phyloP scores from a whole-genome alignment of 345 rosid genomes.

The Draba incana region DNA sequence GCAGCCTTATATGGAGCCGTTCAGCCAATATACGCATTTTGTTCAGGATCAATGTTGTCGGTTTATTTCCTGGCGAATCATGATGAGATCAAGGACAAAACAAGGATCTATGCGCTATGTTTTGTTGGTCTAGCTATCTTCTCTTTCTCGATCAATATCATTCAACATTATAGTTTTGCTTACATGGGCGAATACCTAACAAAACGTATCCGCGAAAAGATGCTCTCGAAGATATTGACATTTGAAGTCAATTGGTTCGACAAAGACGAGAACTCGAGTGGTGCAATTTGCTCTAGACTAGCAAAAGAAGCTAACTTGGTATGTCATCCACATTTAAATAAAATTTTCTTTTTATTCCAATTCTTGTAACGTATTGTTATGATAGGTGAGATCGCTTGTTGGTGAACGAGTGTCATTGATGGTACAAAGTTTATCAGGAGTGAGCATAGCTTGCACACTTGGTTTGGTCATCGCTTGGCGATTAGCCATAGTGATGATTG shows the following conservation, averaged over 20 bases:
- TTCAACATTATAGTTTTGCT: constrained; percentile 64
- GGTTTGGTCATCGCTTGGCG: constrained; percentile 64
- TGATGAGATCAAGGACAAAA: constrained; percentile 50
- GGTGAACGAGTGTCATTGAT: constrained; percentile 60
- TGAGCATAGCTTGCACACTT: constrained; percentile 55
- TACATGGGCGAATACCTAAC: constrained; percentile 69
- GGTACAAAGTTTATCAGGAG: constrained; percentile 58
- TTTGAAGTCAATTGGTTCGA: constrained; percentile 83
- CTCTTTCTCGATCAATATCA: constrained; percentile 45
- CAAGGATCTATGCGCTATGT: constrained; percentile 45
- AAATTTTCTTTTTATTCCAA: too few species aligned
- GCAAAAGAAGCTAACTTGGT: constrained; percentile 69
- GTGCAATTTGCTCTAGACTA: constrained; percentile 62
- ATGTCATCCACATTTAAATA: neutral
- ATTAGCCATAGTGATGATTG: constrained; percentile 67
- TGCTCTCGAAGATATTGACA: constrained; percentile 64
- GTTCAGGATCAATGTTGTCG: constrained; percentile 53
- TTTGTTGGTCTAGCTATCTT: constrained; percentile 53
- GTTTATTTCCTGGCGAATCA: constrained; percentile 49
- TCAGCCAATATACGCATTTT: constrained; percentile 51
- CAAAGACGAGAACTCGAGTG: constrained; percentile 65
- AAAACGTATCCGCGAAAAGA: constrained; percentile 61
- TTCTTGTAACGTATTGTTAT: neutral
- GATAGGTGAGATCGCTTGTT: constrained; percentile 61
- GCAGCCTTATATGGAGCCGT: constrained; percentile 59